Base-by-base conservation (phyloP, 495 filamentous ascomycete genomes). In the Penicillium silybi region DNA sequence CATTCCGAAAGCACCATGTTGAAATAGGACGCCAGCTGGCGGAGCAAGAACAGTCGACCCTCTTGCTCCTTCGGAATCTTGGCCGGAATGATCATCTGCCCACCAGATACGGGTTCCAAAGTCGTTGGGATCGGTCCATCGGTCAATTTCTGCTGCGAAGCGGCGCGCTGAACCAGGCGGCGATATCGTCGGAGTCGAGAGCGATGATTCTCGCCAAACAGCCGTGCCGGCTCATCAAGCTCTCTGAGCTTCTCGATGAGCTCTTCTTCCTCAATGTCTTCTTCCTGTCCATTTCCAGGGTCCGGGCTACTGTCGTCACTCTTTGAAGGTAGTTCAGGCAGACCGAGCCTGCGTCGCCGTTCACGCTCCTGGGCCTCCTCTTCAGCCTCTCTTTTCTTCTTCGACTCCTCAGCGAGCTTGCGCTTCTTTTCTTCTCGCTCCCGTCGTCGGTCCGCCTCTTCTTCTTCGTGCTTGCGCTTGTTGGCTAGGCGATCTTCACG, bases 391-490 rank as follows among this genome's bases (percentile, higher is more conserved):
- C 86, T 74, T 57, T 80, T 70, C 43, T 64, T 68, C 23, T 82
- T 76, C 16, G 84, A 86, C 58, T 96, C 90, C 56, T 96, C 90
- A 1, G 90, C 92, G 6, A 97, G 76, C 41, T 79, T 76, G 50
- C 79, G 79, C 52, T 86, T 84, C 71, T 95, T 96, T 54, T 89
- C 88, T 41, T 93, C 89, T 11, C 89, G 80, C 25, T 78, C 78
- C 7, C 76, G 79, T 41, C 79, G 78, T 32, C 85, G 84, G 17
- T 80, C 76, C 4, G 83, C 80, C 45, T 89, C 90, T 18, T 95
- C 93, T 17, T 96, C 92, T 44, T 97, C 92, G n/a, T 81, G 78
- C 70, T 92, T 91, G 47, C 91, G 89, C 69, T 97, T 97, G 53
- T 85, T 79, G 8, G 78, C 75, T 0, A 80, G 73, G 32, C 80